phyloP scores from a whole-genome alignment of 208 protist species.

The Trypanosoma rangeli region DNA sequence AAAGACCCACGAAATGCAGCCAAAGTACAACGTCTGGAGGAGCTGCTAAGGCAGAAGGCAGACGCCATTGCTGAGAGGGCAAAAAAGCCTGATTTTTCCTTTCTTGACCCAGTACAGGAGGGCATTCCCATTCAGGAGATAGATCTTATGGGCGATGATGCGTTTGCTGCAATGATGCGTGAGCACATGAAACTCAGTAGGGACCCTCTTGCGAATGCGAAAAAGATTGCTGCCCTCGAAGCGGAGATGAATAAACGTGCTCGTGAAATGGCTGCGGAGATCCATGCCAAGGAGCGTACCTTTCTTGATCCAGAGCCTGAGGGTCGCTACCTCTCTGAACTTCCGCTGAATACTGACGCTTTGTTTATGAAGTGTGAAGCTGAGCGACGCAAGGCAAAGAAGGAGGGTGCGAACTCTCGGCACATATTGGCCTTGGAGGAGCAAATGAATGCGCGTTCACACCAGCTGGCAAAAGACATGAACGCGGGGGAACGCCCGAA shows the following conservation, averaged over 20 bases:
- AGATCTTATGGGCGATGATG: slow-evolving; percentile 47
- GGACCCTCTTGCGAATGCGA: slow-evolving; percentile 56
- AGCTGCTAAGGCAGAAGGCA: slow-evolving; percentile 38
- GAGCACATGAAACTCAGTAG: slow-evolving; percentile 39
- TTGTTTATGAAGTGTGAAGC: slow-evolving; percentile 67
- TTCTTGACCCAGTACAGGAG: slow-evolving; percentile 63
- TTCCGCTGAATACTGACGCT: slow-evolving; percentile 63
- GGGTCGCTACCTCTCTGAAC: slow-evolving; percentile 53
- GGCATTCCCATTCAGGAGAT: slow-evolving; percentile 55
- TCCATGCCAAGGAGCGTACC: slow-evolving; percentile 54
- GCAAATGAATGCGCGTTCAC: slow-evolving; percentile 69
- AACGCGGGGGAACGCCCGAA: slow-evolving; percentile 49
- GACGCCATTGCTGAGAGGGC: slow-evolving; percentile 67
- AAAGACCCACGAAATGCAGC: slow-evolving; percentile 59
- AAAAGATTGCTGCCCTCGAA: slow-evolving; percentile 57
- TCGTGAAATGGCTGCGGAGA: slow-evolving; percentile 44
- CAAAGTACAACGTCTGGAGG: slow-evolving; percentile 52
- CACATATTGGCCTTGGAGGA: slow-evolving; percentile 63
- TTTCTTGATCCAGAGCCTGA: slow-evolving; percentile 68
- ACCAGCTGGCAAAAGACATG: slow-evolving; percentile 60
- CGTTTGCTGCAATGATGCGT: slow-evolving; percentile 56
- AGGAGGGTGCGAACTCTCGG: too few species aligned
- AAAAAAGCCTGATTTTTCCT: slow-evolving; percentile 57
- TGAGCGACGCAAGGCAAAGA: slow-evolving; percentile 62
- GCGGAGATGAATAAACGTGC: not conserved